phyloP scores from a whole-genome alignment of 768 basidiomycete genomes.

The Macrolepiota fuliginosa region DNA sequence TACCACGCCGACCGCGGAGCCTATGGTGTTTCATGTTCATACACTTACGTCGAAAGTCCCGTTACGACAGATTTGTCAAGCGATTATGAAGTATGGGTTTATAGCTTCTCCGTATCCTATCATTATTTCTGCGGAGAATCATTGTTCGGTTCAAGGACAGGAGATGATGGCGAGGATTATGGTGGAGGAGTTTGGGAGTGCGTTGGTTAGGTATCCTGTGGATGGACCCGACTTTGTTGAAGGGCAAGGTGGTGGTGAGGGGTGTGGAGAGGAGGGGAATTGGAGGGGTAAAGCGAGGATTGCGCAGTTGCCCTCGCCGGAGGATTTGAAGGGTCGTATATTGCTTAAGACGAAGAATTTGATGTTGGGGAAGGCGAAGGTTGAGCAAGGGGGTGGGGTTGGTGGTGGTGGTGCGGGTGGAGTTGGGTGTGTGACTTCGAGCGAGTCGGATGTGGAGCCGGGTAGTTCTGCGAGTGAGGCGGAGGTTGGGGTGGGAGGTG shows the following conservation, averaged over 20 bases:
- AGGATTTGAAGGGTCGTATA: slow-evolving; percentile 76
- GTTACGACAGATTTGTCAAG: slow-evolving; percentile 78
- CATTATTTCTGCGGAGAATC: slow-evolving; percentile 96
- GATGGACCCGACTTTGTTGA: slow-evolving; percentile 40
- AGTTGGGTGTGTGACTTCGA: slow-evolving; percentile 14
- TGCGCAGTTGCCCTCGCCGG: slow-evolving; percentile 79
- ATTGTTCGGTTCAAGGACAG: slow-evolving; percentile 67
- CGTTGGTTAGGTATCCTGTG: slow-evolving; percentile 32
- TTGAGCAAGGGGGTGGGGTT: too few relatives aligned
- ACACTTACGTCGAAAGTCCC: slow-evolving; percentile 88
- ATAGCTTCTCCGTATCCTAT: slow-evolving; percentile 92
- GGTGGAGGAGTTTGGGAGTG: slow-evolving; percentile 44
- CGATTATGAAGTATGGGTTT: slow-evolving; percentile 92
- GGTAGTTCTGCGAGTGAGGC: slow-evolving; percentile 36
- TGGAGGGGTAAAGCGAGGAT: slow-evolving; percentile 29
- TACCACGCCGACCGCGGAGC: slow-evolving; percentile 61
- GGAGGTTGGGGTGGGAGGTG: slow-evolving; percentile 23
- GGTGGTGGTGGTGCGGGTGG: not conserved
- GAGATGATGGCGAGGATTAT: slow-evolving; percentile 48
- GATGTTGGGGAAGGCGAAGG: slow-evolving; percentile 35
- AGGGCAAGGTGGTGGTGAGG: too few relatives aligned
- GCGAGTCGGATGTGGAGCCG: slow-evolving; percentile 24
- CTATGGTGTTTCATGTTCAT: slow-evolving; percentile 90
- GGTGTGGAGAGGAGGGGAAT: not conserved
- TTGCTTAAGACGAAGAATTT: slow-evolving; percentile 89